Conservation (phyloP, 2,329 filamentous ascomycete species). For the Curvularia sp. region DNA sequence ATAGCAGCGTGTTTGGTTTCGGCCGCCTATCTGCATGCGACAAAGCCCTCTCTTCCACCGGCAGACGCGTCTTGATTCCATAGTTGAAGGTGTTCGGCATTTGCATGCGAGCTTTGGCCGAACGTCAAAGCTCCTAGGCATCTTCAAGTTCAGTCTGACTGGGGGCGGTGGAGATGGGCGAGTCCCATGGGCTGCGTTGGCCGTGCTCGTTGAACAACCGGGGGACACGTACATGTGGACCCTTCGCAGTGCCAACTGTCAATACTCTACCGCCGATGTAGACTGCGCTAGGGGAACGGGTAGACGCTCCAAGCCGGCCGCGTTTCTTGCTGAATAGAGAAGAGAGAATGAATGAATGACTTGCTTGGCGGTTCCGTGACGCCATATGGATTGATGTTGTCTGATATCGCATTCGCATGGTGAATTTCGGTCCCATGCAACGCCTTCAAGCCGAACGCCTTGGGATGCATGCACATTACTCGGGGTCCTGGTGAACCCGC, state of each 20-base stretch:
- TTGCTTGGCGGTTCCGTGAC: neutral
- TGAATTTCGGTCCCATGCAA: neutral
- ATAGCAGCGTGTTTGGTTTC: constrained; percentile 4
- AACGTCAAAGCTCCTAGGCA: constrained; percentile 5
- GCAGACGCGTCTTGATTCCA: neutral
- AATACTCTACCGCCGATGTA: constrained; percentile 5
- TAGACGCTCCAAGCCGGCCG: neutral
- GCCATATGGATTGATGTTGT: neutral
- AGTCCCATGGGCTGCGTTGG: constrained; percentile 1
- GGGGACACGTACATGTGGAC: constrained; percentile 5
- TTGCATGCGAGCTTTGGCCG: neutral
- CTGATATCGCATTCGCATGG: constrained; percentile 7
- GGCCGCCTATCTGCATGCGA: neutral
- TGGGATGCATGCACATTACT: constrained; percentile 3
- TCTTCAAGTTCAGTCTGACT: constrained; percentile 3
- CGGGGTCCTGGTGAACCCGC: neutral
- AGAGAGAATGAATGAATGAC: neutral
- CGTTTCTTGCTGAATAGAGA: neutral
- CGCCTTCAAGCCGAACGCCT: neutral
- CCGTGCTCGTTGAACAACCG: constrained; percentile 6
- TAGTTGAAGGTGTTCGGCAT: neutral
- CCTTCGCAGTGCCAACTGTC: constrained; percentile 14
- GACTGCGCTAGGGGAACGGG: constrained; percentile 10
- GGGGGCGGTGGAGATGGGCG: constrained; percentile 6
- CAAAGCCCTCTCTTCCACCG: neutral